phyloP scores from a whole-genome alignment of 768 basidiomycete species.

The Tricholoma bakamatsutake region DNA sequence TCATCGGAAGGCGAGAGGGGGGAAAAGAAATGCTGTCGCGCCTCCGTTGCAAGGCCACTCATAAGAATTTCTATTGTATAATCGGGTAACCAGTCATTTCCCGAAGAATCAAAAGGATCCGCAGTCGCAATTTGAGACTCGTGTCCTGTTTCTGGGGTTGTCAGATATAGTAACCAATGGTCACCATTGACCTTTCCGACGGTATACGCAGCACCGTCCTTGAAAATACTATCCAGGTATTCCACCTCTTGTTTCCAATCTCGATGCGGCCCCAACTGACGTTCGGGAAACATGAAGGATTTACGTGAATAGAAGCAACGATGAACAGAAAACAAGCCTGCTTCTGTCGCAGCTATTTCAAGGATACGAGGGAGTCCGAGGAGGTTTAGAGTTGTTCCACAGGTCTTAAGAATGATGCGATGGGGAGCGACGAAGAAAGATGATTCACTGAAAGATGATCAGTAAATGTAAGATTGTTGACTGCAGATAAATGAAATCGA shows the following conservation, averaged over 20 bases:
- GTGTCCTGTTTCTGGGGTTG: slow-evolving; percentile 41
- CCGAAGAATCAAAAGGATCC: slow-evolving; percentile 8
- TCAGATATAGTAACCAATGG: slow-evolving; percentile 97
- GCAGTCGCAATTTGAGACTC: slow-evolving; percentile 5
- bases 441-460: slow-evolving; percentile 70
- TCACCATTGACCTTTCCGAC: slow-evolving; percentile 98
- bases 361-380: slow-evolving; percentile 93
- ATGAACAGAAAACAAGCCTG: slow-evolving; percentile 64
- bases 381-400: slow-evolving; percentile 97
- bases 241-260: slow-evolving; percentile 93
- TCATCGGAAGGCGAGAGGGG: slow-evolving; percentile 23
- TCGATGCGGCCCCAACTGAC: slow-evolving; percentile 85
- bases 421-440: slow-evolving; percentile 94
- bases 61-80: slow-evolving; percentile 98
- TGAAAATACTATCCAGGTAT: slow-evolving; percentile 87
- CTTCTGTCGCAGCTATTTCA: slow-evolving; percentile 75
- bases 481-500: slow-evolving; percentile 20
- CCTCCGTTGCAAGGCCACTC: slow-evolving; percentile 76
- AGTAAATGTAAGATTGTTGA: slow-evolving; percentile 2
- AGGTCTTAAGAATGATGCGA: slow-evolving; percentile 96
- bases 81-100: slow-evolving; percentile 45
- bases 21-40: slow-evolving; percentile 75
- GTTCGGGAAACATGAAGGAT: slow-evolving; percentile 98
- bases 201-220: slow-evolving; percentile 87
- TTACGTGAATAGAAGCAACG: slow-evolving; percentile 98